A percentile compares a stretch with the other conserved stretches of the same genome.
These are phyloP conservation scores for Zygosaccharomyces pseudorouxii DNA, from an alignment of 805 yeast genomes.

Conservation along the genomic window DNA sequence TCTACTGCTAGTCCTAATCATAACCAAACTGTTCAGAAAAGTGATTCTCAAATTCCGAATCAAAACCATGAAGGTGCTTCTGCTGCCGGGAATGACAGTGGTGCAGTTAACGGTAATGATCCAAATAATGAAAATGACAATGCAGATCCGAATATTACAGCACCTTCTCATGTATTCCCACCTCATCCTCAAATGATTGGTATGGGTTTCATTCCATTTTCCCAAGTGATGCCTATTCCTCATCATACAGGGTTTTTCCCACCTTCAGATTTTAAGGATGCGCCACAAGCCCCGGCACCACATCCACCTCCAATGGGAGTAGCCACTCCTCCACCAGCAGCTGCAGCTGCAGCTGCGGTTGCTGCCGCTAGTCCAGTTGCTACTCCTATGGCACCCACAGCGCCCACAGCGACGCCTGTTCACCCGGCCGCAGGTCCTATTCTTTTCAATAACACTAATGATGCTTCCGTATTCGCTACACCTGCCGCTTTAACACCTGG, in stretches of 20 bases:
- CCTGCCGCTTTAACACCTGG: conserved; percentile 9
- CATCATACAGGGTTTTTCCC: conserved; percentile 29
- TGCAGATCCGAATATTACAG: conserved; percentile 1
- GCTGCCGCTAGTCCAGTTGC: neutral
- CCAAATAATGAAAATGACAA: neutral
- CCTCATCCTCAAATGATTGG: conserved; percentile 28
- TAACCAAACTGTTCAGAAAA: neutral
- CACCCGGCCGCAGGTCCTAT: conserved; percentile 4
- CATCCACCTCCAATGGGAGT: neutral
- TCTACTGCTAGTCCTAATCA: conserved; percentile 1
- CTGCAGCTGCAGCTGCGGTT: neutral
- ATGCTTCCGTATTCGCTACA: conserved; percentile 15
- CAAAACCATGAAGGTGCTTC: neutral
- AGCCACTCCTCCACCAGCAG: neutral
- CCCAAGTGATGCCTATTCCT: conserved; percentile 33
- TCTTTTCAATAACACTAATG: conserved; percentile 16
- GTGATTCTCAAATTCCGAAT: neutral
- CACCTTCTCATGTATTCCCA: conserved; percentile 20
- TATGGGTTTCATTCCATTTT: conserved; percentile 32
- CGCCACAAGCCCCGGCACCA: conserved; percentile 5
- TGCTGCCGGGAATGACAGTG: neutral
- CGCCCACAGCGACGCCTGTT: neutral
- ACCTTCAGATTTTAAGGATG: conserved; percentile 22
- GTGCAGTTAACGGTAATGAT: neutral
- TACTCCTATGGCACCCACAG: neutral